These are phyloP conservation scores for Emergomyces africanus DNA, from an alignment of 2,329 filamentous ascomycete genomes.

Conservation along the genomic window DNA sequence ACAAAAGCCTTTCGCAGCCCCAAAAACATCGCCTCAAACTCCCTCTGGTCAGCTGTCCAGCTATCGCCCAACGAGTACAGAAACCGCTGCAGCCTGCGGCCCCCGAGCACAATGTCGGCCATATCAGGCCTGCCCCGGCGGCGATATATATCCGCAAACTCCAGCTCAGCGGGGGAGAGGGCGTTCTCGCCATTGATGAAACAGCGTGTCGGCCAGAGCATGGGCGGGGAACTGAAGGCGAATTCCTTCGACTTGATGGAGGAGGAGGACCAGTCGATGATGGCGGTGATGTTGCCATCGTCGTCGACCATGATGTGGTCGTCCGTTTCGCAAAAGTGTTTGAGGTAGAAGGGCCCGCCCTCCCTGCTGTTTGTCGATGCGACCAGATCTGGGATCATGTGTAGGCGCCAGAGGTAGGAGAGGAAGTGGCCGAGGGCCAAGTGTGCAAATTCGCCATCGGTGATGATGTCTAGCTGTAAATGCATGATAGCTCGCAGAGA, in stretches of 20 bases:
- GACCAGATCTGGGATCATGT: background rate
- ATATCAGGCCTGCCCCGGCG: background rate
- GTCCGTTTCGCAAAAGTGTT: constrained; percentile 1
- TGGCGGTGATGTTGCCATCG: constrained; percentile 1
- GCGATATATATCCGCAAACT: background rate
- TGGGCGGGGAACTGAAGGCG: constrained; percentile 1
- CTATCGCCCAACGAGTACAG: constrained; percentile 1
- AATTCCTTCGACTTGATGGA: background rate
- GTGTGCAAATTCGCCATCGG: background rate
- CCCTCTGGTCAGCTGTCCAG: background rate
- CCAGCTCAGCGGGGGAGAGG: background rate
- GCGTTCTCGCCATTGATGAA: background rate
- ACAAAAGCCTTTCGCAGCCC: constrained; percentile 1
- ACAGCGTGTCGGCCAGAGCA: background rate
- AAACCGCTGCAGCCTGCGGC: constrained; percentile 1
- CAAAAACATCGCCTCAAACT: constrained; percentile 1
- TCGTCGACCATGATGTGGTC: constrained; percentile 3
- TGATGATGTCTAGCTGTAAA: constrained; percentile 1
- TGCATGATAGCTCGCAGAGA: constrained; percentile 1
- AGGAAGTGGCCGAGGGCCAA: background rate
- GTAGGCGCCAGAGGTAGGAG: constrained; percentile 2
- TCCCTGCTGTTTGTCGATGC: background rate
- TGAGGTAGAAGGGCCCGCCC: constrained; percentile 1
- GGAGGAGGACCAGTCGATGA: background rate
- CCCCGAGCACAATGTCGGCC: background rate